Base-by-base conservation (phyloP, 306 rosid genomes). In the Comarum palustre region DNA sequence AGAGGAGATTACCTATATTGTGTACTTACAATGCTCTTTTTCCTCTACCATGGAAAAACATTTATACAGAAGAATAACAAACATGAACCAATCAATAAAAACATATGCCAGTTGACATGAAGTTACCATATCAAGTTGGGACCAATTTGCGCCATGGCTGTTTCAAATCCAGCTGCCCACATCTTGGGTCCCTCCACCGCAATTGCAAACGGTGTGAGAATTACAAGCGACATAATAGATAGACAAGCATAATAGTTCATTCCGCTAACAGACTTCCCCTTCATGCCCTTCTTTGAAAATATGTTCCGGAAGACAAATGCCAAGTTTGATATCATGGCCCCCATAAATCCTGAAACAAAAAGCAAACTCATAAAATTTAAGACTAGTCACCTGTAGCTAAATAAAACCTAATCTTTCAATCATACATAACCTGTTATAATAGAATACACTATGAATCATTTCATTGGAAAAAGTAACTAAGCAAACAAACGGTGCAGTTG, bases 241-340 rank as follows among this genome's bases (percentile, higher is more conserved):
- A 92, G 83, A 78, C 96, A 90, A 22, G 98, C 96, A 67, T 92
- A 92, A 80, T 90, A 92, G 83, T 92, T 92, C 98, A 90, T 92
- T 78, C 98, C 98, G 8, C 98, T 88, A 64, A 92, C 98, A 42
- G 98, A 85, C 69, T 85, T 92, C 73, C 98, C 98, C 74, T 88
- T 92, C 98, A 92, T 92, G 66, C 98, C 98, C 83, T 6, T 90
- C 74, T 92, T 92, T 0, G 98, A 92, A 74, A 92, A 92, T 69
- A 92, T 92, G 70, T 92, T 92, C 1, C 98, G 84, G 76, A 92
- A 92, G 22, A 92, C 96, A 70, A 92, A 92, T 24, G 96, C 98
- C 85, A 92, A 72, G 78, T 92, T 92, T 24, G 98, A 92, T 85
- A 92, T 92, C 98, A 92, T 92, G 57, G 98, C 96, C 48, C 98